These are phyloP conservation scores for Myriosclerotinia curreyana DNA, from an alignment of 2,329 filamentous ascomycete genomes.

Conservation along the genomic window DNA sequence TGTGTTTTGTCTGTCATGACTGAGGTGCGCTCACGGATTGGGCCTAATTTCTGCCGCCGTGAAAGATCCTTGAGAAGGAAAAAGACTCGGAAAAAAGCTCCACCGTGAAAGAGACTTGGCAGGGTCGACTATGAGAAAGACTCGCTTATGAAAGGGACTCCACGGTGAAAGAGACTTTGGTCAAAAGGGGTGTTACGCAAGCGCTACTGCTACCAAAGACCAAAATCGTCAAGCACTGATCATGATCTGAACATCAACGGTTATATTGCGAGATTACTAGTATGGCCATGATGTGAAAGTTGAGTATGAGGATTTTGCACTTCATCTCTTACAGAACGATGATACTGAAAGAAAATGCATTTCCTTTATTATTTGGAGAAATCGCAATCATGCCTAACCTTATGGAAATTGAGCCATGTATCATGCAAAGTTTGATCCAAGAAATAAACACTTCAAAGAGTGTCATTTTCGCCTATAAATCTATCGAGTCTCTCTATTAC, in stretches of 20 bases:
- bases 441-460: not conserved
- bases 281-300: too few relatives aligned
- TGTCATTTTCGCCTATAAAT: not conserved
- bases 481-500: too few relatives aligned
- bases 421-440: not conserved
- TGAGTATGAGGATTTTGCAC: not conserved
- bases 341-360: not conserved
- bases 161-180: not conserved
- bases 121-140: not conserved
- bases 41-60: not conserved
- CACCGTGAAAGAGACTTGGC: not conserved
- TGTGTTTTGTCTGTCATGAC: not conserved
- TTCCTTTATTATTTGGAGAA: not conserved
- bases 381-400: not conserved
- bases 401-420: not conserved
- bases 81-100: not conserved
- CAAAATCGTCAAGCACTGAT: not conserved
- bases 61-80: not conserved
- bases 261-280: not conserved
- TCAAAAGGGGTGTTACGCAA: not conserved
- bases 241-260: not conserved
- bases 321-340: not conserved
- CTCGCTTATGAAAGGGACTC: not conserved
- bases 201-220: not conserved
- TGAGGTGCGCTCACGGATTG: not conserved